A percentile compares a stretch with the other conserved stretches of the same genome.
These are phyloP conservation scores for Ceratocystis alfenasii DNA, from an alignment of 2,329 filamentous ascomycete species.

Conservation along the genomic window DNA sequence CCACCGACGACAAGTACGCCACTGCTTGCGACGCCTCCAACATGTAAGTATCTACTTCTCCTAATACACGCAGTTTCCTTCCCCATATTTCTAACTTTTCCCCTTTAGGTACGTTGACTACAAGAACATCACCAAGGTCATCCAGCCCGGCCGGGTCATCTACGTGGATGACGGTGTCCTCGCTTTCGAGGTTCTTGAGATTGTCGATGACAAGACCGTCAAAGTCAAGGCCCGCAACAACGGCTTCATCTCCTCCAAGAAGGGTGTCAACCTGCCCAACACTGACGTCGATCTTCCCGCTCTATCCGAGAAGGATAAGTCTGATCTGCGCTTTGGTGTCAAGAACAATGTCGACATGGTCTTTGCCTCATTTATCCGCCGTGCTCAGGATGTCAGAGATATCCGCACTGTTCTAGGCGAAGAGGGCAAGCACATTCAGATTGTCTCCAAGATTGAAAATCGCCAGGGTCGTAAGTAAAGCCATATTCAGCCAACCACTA, in stretches of 20 bases:
- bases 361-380: constrained; percentile 96
- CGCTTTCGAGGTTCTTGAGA: constrained; percentile 82
- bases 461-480: constrained; percentile 59
- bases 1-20: constrained; percentile 87
- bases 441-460: constrained; percentile 99
- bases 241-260: constrained; percentile 95
- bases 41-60: constrained; percentile 52
- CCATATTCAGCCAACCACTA: background rate
- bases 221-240: constrained; percentile 86
- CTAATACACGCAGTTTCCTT: background rate
- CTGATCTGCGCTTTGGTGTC: constrained; percentile 85
- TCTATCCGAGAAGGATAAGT: constrained; percentile 95
- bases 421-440: constrained; percentile 92
- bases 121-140: constrained; percentile 99
- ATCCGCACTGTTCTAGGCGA: constrained; percentile 86
- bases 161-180: constrained; percentile 98
- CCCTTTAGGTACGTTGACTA: constrained; percentile 78
- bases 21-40: constrained; percentile 75
- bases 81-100: background rate
- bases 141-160: constrained; percentile 78
- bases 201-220: constrained; percentile 81
- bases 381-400: constrained; percentile 79
- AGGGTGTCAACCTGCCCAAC: constrained; percentile 98
- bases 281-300: constrained; percentile 97
- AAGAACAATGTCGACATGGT: constrained; percentile 99